Base-by-base conservation (phyloP, 2,329 filamentous ascomycete species). In the Colletotrichum camelliae region DNA sequence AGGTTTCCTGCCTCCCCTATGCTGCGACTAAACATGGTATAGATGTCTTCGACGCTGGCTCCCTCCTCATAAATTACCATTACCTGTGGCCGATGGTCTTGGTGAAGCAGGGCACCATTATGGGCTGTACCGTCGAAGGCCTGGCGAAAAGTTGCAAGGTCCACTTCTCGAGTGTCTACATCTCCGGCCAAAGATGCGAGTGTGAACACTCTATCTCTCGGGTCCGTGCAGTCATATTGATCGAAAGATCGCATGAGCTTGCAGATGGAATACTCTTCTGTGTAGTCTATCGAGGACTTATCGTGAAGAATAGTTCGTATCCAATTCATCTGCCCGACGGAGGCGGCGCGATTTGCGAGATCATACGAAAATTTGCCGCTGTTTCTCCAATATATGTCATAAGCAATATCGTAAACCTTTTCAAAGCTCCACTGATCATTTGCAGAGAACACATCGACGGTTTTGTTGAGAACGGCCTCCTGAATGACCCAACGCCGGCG, bases 41-140 rank as follows among this genome's bases (percentile, higher is more conserved):
- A 52, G 43, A 52, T 7, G 3, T 52, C 4, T 52, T 1, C n/a
- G 43, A 52, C 43, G n/a, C 5, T 24, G 10, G 43, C 6, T 7
- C 7, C 43, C n/a, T 52, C 43, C n/a, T 52, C 43, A 12, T 52
- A 52, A 24, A 4, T 52, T 0, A 52, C 43, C 43, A 52, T 52
- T 0, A 21, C 21, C n/a, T 52, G 43, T 52, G 43, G 43, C 6
- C 43, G 43, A 13, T 12, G n/a, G 12, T 2, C 4, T 52, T 3
- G 43, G 43, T 52, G 10, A 21, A 4, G 1, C 6, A 48, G n/a
- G 10, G 43, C n/a, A 1, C n/a, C 7, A 48, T 7, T 24, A 3
- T 24, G 9, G 10, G 43, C 1, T 48, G 3, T 7, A 13, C n/a
- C 10, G n/a, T 52, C 43, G 7, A 52, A 0, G 0, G 43, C 43